phyloP scores from a whole-genome alignment of 495 filamentous ascomycete genomes.

The Penicillium canescens region DNA sequence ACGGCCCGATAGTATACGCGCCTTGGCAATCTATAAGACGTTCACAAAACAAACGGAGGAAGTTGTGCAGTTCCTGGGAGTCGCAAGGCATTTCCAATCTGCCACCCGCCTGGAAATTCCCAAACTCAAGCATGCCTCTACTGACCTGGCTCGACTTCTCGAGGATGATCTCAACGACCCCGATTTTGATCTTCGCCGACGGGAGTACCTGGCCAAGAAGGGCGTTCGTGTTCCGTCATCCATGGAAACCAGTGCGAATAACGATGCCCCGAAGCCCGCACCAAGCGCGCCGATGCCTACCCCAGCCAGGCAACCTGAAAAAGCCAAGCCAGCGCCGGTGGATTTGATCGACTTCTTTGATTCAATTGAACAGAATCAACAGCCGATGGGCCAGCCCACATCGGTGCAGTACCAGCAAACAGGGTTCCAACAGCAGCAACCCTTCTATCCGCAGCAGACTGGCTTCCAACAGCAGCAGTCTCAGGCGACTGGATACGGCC shows the following conservation, averaged over 20 bases:
- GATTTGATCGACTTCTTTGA: slow-evolving; percentile 99
- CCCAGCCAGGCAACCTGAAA: slow-evolving; percentile 20
- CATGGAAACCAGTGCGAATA: slow-evolving; percentile 52
- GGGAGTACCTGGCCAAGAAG: slow-evolving; percentile 85
- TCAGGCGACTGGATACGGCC: slow-evolving; percentile 27
- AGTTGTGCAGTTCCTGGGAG: slow-evolving; percentile 85
- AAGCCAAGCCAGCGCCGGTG: slow-evolving; percentile 59
- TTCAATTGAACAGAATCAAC: slow-evolving; percentile 91
- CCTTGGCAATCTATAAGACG: slow-evolving; percentile 87
- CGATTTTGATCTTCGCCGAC: slow-evolving; percentile 91
- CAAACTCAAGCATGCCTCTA: slow-evolving; percentile 95
- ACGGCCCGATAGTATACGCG: slow-evolving; percentile 85
- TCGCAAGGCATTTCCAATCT: slow-evolving; percentile 85
- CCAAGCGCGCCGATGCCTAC: slow-evolving; percentile 15
- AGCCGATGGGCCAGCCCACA: slow-evolving; percentile 53
- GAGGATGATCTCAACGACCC: slow-evolving; percentile 95
- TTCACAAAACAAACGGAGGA: slow-evolving; percentile 92
- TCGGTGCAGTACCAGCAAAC: slow-evolving; percentile 46
- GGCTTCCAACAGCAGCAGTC: slow-evolving; percentile 42
- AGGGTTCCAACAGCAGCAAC: slow-evolving; percentile 49
- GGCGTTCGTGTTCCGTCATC: slow-evolving; percentile 49
- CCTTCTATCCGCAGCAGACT: slow-evolving; percentile 34
- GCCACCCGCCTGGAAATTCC: slow-evolving; percentile 92
- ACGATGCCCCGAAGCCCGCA: slow-evolving; percentile 12
- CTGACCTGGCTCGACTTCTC: slow-evolving; percentile 81